Conservation (phyloP, 2,329 filamentous ascomycete species). For the Xylaria sp. region DNA sequence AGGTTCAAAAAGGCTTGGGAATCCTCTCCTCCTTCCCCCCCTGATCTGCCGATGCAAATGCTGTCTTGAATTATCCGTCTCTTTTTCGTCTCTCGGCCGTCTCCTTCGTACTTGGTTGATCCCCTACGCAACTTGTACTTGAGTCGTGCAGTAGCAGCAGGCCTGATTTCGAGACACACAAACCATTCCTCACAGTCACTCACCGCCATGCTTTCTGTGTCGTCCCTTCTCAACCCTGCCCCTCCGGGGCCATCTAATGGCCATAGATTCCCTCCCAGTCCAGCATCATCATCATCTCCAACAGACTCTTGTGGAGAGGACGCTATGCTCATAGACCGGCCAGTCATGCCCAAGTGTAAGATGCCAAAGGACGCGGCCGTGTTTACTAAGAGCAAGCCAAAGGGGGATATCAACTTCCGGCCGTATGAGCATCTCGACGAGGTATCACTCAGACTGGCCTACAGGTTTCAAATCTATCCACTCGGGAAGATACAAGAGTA, state of each 20-base stretch:
- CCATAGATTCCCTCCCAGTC: conserved; percentile 40
- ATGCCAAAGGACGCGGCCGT: conserved; percentile 60
- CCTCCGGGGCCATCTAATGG: conserved; percentile 38
- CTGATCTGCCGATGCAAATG: conserved; percentile 30
- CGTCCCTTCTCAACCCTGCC: conserved; percentile 61
- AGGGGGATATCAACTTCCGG: conserved; percentile 65
- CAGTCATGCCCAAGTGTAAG: conserved; percentile 46
- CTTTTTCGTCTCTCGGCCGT: conserved; percentile 21
- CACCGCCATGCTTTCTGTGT: conserved; percentile 57
- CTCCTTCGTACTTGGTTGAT: conserved; percentile 27
- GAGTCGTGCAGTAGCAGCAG: conserved; percentile 28
- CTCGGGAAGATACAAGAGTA: conserved; percentile 56
- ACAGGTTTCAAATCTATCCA: conserved; percentile 60
- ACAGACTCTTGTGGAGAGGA: conserved; percentile 34
- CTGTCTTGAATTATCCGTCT: conserved; percentile 33
- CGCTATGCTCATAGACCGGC: conserved; percentile 27
- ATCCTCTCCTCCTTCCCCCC: conserved; percentile 29
- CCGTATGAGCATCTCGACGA: conserved; percentile 65
- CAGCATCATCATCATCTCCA: conserved; percentile 35
- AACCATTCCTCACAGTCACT: conserved; percentile 23
- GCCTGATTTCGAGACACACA: conserved; percentile 38
- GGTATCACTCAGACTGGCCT: conserved; percentile 52
- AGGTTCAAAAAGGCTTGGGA: conserved; percentile 34
- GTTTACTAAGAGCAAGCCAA: conserved; percentile 55
- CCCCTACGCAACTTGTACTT: conserved; percentile 22